Base-by-base conservation (phyloP, 768 basidiomycete genomes). In the Epithele typhae region DNA sequence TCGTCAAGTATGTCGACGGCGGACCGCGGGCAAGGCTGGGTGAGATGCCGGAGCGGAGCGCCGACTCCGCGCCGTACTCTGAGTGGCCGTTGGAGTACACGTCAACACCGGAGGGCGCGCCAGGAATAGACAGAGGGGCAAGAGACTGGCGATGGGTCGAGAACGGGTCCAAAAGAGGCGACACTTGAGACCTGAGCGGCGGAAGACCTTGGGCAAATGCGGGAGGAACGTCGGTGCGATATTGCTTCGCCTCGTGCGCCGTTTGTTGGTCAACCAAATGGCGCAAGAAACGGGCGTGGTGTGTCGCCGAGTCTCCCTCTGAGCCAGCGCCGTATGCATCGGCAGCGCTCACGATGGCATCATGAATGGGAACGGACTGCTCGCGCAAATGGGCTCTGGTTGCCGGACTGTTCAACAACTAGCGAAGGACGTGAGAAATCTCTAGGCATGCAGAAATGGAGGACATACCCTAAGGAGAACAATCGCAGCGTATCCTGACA, bases 401-500 rank as follows among this genome's bases (percentile, higher is more conserved):
- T 48, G 71, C 78, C 14, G 82, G 72, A 50, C 76, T 81, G 30
- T 87, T 82, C 32, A 90, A 71, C 41, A 92, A 76, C 89, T 89
- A 17, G 34, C 12, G 27, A 7, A 30, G 7, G 27, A 30, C 7
- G 7, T 30, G 14, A 30, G n/a, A 7, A 30, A 30, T 30, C 14
- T 30, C 8, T 7, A 30, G 27, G 14, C 27, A 7, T 14, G 27
- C 27, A 30, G 14, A 14, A 7, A 14, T 30, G 14, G n/a, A 7
- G 19, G 18, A 55, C 65, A 43, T 60, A 86, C 90, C 74, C 76
- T 83, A 54, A 92, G 69, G 52, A 92, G 67, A 60, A 89, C 84
- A 30, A 92, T 80, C 17, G 89, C 88, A 38, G 85, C 80, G 58
- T 92, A 92, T 21, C 87, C 90, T 17, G 85, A 86, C 89, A 92